Evolutionary conservation across 495 filamentous ascomycete species (phyloP).

Genomic region (Penicillium cinerascens): DNA sequence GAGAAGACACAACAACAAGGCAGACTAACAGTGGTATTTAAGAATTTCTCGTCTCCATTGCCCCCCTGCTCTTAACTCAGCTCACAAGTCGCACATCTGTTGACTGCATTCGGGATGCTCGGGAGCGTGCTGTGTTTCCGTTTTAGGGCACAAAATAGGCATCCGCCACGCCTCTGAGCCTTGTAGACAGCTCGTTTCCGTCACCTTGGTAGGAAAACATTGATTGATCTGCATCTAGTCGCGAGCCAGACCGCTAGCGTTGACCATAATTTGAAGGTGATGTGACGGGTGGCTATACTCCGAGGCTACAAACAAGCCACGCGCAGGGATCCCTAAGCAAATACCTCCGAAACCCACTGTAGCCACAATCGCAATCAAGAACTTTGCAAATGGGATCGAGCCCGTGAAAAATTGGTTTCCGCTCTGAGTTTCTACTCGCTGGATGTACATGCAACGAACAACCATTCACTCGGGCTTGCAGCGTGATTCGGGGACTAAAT

Average conservation of each 20-base stretch:
- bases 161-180: neutral
- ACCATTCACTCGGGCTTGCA: neutral
- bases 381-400: neutral
- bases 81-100: neutral
- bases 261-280: neutral
- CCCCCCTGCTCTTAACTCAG: neutral
- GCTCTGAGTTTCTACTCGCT: neutral
- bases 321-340: neutral
- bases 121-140: constrained; percentile 9
- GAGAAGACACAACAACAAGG: too few species aligned
- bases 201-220: neutral
- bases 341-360: neutral
- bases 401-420: neutral
- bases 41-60: neutral
- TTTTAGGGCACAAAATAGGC: constrained; percentile 2
- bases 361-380: neutral
- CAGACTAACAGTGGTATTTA: neutral
- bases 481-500: neutral
- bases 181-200: neutral
- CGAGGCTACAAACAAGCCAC: constrained; percentile 6
- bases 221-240: neutral
- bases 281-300: neutral
- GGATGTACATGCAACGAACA: neutral
- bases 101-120: constrained; percentile 21
- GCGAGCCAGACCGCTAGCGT: constrained; percentile 1